Evolutionary conservation across 2,329 filamentous ascomycete genomes (phyloP).

Genomic region (Cordyceps javanica): DNA sequence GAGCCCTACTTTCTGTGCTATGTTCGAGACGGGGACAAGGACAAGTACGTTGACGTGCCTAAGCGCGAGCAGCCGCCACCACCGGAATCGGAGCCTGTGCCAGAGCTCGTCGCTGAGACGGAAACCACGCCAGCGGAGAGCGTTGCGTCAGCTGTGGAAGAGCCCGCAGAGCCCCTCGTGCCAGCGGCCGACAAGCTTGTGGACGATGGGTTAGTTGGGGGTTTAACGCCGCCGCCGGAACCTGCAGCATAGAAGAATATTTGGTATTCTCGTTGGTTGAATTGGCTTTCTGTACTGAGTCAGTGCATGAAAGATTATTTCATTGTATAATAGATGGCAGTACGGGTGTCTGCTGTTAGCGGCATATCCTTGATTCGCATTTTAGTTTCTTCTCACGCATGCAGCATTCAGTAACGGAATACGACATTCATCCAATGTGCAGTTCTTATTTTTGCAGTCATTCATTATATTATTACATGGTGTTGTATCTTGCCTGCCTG

Average conservation of each 20-base stretch:
- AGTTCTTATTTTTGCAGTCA: neutral
- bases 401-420: neutral
- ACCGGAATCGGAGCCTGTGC: constrained; percentile 5
- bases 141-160: neutral
- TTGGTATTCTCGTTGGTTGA: neutral
- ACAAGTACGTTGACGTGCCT: constrained; percentile 44
- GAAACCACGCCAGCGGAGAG: neutral
- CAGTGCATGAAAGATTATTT: neutral
- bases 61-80: constrained; percentile 24
- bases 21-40: constrained; percentile 61
- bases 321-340: neutral
- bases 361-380: neutral
- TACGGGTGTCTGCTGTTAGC: neutral
- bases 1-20: constrained; percentile 83
- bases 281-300: too few species aligned
- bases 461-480: constrained; percentile 4
- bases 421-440: neutral
- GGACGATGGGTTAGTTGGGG: neutral
- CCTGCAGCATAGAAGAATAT: neutral
- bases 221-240: neutral
- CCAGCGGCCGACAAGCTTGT: constrained; percentile 11
- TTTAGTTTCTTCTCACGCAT: neutral
- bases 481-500: neutral
- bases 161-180: constrained; percentile 14
- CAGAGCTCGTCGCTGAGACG: neutral